Percentiles rank a stretch among this genome's conserved stretches.
phyloP scores from a whole-genome alignment of 768 basidiomycete genomes.

The Lanmaoa rubissima region DNA sequence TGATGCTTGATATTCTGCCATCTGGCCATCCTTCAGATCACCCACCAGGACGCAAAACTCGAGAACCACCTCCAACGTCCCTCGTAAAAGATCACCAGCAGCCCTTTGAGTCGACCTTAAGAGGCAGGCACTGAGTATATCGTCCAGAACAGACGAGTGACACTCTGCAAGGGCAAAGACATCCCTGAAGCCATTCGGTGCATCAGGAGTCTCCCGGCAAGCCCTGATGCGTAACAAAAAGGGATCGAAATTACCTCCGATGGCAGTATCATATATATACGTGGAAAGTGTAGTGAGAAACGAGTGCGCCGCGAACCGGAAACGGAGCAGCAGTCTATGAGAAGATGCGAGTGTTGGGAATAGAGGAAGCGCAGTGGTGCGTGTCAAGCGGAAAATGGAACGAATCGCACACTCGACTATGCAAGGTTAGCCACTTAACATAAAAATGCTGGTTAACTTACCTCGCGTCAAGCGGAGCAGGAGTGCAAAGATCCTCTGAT shows the following conservation, averaged over 20 bases:
- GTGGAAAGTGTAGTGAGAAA: conserved; percentile 66
- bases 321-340: conserved; percentile 56
- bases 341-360: conserved; percentile 59
- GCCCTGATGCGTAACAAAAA: conserved; percentile 50
- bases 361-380: conserved; percentile 40
- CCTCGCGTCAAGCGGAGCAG: conserved; percentile 79
- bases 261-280: conserved; percentile 81
- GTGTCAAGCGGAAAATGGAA: conserved; percentile 64
- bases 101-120: conserved; percentile 65
- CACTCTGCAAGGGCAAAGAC: conserved; percentile 67
- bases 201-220: conserved; percentile 22
- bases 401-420: conserved; percentile 67
- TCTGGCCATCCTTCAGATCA: conserved; percentile 49
- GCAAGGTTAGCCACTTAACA: conserved; percentile 1
- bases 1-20: conserved; percentile 68
- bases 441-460: conserved; percentile 27
- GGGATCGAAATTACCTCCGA: conserved; percentile 70
- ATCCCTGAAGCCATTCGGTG: conserved; percentile 49
- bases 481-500: conserved; percentile 80
- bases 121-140: conserved; percentile 74
- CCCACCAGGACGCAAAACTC: conserved; percentile 66
- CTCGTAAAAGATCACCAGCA: conserved; percentile 62
- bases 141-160: conserved; percentile 69
- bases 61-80: conserved; percentile 61
- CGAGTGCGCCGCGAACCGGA: conserved; percentile 71